Base-by-base conservation (phyloP, 768 basidiomycete species). In the Rhodotorula kratochvilovae region DNA sequence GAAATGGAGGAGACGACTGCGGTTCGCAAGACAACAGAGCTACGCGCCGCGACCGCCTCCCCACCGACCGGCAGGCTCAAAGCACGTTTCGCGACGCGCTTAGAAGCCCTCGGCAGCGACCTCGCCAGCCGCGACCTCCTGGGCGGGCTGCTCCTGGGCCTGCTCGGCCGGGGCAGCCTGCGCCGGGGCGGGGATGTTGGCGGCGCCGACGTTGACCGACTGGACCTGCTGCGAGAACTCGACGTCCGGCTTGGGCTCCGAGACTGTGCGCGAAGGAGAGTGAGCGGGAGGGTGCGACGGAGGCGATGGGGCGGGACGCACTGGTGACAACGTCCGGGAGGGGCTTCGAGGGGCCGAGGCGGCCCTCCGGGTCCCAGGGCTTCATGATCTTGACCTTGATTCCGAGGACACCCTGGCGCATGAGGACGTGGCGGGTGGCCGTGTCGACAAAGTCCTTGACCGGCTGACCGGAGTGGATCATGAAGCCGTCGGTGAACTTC, bases 311-410 rank as follows among this genome's bases (percentile, higher is more conserved):
- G 31, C 46, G 13, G 36, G 39, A 74, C 73, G 53, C n/a, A 71
- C 98, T 90, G 78, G 87, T 86, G 79, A 99, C 94, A 75, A 89
- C 89, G 81, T 98, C 96, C 64, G 96, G 96, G 62, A 98, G 89
- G 75, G 93, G 92, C 81, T 91, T 92, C 82, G 85, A 85, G 78
- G 94, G 96, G 57, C 96, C 96, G 57, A 85, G 82, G 70, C 86
- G 86, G 71, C 96, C 96, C 80, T 93, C 90, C 50, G 93, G 92
- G 81, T 99, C 96, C 81, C 85, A 89, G 62, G 89, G 91, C 83
- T 95, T 94, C 96, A 99, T 99, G 83, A 98, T 99, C 85, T 98
- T 99, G 80, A 99, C 96, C 83, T 99, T 99, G 87, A 99, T 97
- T 80, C 96, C 96, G 73, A 99, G 87, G 61, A 99, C 96, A 87